Conservation (phyloP, 2,329 filamentous ascomycete genomes). For the Cladobotryum mycophilum region DNA sequence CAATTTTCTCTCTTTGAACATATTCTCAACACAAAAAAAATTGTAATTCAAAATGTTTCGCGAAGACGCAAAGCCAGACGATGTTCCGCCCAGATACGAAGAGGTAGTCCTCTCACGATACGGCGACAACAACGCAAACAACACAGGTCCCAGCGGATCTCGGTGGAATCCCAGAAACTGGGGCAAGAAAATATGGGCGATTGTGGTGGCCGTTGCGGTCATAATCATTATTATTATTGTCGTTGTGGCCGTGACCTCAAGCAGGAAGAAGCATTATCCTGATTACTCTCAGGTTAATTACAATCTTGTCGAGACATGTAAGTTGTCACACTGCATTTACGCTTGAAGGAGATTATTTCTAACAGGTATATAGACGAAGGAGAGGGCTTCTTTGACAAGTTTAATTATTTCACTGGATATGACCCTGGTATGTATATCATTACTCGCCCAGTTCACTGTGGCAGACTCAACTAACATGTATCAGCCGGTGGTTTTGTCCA, state of each 20-base stretch:
- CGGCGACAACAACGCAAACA: slow-evolving; percentile 15
- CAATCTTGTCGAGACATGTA: slow-evolving; percentile 43
- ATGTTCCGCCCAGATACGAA: slow-evolving; percentile 21
- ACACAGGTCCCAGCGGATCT: slow-evolving; percentile 22
- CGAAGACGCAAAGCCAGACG: slow-evolving; percentile 18
- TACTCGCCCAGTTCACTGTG: background rate
- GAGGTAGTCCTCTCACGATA: slow-evolving; percentile 20
- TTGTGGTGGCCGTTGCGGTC: slow-evolving; percentile 16
- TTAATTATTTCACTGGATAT: slow-evolving; percentile 45
- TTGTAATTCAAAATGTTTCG: background rate
- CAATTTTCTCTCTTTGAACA: background rate
- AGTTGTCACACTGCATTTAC: slow-evolving; percentile 16
- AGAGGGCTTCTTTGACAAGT: slow-evolving; percentile 47
- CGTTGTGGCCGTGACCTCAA: slow-evolving; percentile 36
- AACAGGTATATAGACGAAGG: slow-evolving; percentile 35
- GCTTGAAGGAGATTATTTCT: background rate
- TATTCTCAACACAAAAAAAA: background rate
- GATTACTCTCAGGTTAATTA: slow-evolving; percentile 43
- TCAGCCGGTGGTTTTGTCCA: slow-evolving; percentile 45
- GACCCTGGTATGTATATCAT: slow-evolving; percentile 36
- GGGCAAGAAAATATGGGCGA: slow-evolving; percentile 47
- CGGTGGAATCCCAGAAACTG: slow-evolving; percentile 47
- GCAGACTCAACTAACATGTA: slow-evolving; percentile 3
- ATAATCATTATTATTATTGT: slow-evolving; percentile 41
- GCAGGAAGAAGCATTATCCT: slow-evolving; percentile 39